Evolutionary conservation across 2,329 filamentous ascomycete species (phyloP).

Genomic region (Biscogniauxia marginata): DNA sequence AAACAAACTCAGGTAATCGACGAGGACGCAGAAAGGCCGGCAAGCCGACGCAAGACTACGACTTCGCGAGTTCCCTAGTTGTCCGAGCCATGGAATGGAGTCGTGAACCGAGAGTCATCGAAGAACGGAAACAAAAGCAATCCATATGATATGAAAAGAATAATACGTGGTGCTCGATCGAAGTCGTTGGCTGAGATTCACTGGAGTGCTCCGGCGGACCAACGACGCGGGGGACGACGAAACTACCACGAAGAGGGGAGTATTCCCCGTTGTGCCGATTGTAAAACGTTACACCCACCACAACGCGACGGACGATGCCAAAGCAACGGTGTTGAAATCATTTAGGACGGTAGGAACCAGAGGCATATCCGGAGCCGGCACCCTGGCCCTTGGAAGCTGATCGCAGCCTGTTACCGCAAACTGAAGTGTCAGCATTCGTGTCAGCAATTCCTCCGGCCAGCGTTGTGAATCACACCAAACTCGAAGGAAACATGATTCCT

Average conservation of each 20-base stretch:
- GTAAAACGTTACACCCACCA: conserved; percentile 24
- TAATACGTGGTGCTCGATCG: conserved; percentile 23
- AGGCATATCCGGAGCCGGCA: conserved; percentile 40
- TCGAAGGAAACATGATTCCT: conserved; percentile 82
- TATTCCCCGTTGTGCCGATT: conserved; percentile 22
- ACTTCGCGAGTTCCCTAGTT: conserved; percentile 20
- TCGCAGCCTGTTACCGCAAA: conserved; percentile 83
- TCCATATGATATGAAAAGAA: conserved; percentile 35
- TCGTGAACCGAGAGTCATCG: conserved; percentile 37
- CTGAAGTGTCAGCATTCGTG: conserved; percentile 77
- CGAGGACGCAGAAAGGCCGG: conserved; percentile 14
- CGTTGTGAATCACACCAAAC: conserved; percentile 76
- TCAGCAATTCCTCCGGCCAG: conserved; percentile 74
- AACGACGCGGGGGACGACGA: conserved; percentile 20
- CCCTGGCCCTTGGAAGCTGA: conserved; percentile 70
- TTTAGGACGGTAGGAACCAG: conserved; percentile 43
- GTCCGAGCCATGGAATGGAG: conserved; percentile 37
- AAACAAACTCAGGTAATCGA: conserved; percentile 24
- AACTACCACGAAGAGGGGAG: conserved; percentile 23
- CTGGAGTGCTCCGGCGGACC: conserved; percentile 19
- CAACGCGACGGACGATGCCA: conserved; percentile 23
- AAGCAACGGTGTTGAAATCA: conserved; percentile 34
- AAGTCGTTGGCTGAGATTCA: conserved; percentile 22
- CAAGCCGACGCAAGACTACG: conserved; percentile 18
- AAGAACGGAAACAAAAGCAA: conserved; percentile 39